Percentiles rank a stretch among this genome's conserved stretches.
Evolutionary conservation across 106 monocot species (phyloP).

Genomic region (Platanthera guangdongensis): DNA sequence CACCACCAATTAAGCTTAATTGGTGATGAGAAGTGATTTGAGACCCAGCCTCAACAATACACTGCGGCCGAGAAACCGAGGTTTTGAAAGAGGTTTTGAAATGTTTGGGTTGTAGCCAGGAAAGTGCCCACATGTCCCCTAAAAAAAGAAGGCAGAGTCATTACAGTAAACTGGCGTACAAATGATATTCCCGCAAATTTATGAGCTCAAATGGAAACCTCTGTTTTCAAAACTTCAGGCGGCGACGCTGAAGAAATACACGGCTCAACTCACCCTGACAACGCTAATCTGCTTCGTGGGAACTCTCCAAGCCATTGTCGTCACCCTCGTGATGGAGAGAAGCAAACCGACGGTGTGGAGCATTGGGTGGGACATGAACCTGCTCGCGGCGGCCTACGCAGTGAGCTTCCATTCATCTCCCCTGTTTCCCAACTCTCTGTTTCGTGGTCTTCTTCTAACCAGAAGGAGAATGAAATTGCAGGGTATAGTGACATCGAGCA

Average conservation of each 20-base stretch:
- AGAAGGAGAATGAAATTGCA: constrained; percentile 6
- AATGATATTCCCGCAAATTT: neutral
- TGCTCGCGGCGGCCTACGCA: constrained; percentile 74
- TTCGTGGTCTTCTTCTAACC: neutral
- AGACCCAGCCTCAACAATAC: no score
- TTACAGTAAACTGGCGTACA: neutral
- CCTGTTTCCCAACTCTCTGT: constrained; percentile 1
- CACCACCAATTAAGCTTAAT: no score
- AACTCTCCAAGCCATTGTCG: constrained; percentile 67
- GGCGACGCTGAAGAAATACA: constrained; percentile 57
- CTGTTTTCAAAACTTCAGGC: constrained; percentile 21
- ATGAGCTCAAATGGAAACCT: neutral
- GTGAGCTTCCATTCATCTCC: constrained; percentile 28
- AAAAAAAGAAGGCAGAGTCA: no score
- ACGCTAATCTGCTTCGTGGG: constrained; percentile 75
- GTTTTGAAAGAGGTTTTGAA: no score
- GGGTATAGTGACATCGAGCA: constrained; percentile 85
- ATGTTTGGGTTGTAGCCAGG: no score
- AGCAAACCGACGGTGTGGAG: constrained; percentile 38
- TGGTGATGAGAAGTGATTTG: no score
- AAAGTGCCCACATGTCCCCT: no score
- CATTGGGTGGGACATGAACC: constrained; percentile 81
- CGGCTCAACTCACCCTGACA: constrained; percentile 71
- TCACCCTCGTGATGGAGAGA: constrained; percentile 67
- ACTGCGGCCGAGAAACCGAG: no score